These are phyloP conservation scores for Fusarium xyrophilum DNA, from an alignment of 2,329 filamentous ascomycete genomes.

Conservation along the genomic window DNA sequence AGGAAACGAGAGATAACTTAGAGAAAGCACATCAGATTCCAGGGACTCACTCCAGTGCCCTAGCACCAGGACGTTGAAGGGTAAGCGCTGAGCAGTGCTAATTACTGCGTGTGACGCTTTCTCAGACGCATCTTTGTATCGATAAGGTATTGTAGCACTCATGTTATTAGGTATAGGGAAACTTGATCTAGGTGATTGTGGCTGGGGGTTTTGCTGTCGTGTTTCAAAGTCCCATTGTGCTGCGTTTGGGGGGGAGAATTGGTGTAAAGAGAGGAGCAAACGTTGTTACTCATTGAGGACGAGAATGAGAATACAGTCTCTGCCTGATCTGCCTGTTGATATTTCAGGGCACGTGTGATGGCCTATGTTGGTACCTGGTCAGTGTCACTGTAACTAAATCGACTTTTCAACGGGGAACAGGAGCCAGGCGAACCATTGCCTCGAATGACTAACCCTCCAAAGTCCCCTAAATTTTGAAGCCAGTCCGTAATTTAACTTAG, in stretches of 20 bases:
- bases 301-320: constrained; percentile 28
- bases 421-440: constrained; percentile 34
- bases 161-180: background rate
- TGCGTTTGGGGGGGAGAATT: background rate
- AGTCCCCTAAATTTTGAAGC: constrained; percentile 27
- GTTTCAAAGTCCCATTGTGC: constrained; percentile 20
- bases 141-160: background rate
- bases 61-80: constrained; percentile 32
- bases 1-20: constrained; percentile 27
- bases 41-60: constrained; percentile 20
- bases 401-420: background rate
- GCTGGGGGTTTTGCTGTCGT: constrained; percentile 3
- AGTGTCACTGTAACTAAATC: background rate
- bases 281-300: constrained; percentile 10
- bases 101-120: constrained; percentile 22
- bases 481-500: constrained; percentile 1
- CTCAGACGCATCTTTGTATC: background rate
- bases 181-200: background rate
- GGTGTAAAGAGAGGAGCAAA: background rate
- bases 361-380: constrained; percentile 16
- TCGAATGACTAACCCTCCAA: constrained; percentile 31
- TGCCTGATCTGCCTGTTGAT: constrained; percentile 37
- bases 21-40: constrained; percentile 10
- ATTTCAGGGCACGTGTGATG: constrained; percentile 23
- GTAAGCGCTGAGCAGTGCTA: constrained; percentile 21